phyloP scores from a whole-genome alignment of 805 yeast species.

The Starmerella khaoyaiensis region DNA sequence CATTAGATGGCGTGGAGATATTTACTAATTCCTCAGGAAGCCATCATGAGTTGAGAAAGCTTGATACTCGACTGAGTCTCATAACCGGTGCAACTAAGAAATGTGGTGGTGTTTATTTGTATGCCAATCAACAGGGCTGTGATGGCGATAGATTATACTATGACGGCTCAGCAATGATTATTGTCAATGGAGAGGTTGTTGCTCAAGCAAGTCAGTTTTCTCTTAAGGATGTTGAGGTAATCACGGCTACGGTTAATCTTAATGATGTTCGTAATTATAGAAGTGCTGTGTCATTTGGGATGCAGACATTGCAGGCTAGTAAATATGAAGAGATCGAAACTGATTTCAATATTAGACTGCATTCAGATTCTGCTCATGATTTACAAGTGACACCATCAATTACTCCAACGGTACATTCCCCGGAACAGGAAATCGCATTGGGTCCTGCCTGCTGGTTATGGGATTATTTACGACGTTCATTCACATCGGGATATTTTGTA shows the following conservation, averaged over 20 bases:
- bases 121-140: conserved; percentile 93
- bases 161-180: conserved; percentile 93
- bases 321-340: conserved; percentile 20
- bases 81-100: conserved; percentile 87
- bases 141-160: conserved; percentile 95
- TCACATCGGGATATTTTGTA: conserved; percentile 79
- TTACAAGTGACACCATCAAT: conserved; percentile 1
- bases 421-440: conserved; percentile 92
- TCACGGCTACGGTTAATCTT: conserved; percentile 87
- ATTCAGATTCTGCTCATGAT: conserved; percentile 6
- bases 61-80: conserved; percentile 69
- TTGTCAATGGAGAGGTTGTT: conserved; percentile 78
- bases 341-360: conserved; percentile 6
- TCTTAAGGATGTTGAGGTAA: conserved; percentile 80
- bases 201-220: conserved; percentile 93
- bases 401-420: conserved; percentile 51
- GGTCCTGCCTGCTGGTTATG: conserved; percentile 99
- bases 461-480: conserved; percentile 90
- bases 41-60: conserved; percentile 90
- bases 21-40: conserved; percentile 92
- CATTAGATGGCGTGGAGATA: conserved; percentile 94
- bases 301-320: conserved; percentile 38
- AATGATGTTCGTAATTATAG: conserved; percentile 83
- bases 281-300: conserved; percentile 53
- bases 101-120: conserved; percentile 91